Base-by-base conservation (phyloP, 495 filamentous ascomycete species). In the Trichocladium antarcticum region DNA sequence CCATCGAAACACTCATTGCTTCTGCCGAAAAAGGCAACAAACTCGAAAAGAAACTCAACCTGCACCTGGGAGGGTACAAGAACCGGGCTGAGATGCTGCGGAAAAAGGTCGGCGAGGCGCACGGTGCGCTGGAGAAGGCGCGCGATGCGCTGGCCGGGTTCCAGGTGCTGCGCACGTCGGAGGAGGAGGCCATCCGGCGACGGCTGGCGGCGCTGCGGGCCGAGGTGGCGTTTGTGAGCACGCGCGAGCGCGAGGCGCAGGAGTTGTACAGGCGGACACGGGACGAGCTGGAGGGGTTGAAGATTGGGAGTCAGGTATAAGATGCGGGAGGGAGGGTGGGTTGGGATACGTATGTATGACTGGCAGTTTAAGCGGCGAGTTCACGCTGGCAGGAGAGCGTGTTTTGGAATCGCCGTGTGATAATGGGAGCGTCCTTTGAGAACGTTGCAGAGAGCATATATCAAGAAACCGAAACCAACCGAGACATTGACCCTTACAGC, bases 21-120 rank as follows among this genome's bases (percentile, higher is more conserved):
- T 80, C 80, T 0, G 90, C 90, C 5, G 80, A 87, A 50, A 76
- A 79, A 43, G 85, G 82, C 40, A 87, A 86, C 57, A 92, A 88
- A 62, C 69, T 89, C 10, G 89, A 98, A 64, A 95, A 95, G 72
- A 96, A 95, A 69, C 78, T 98, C n/a, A 75, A 76, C 6, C 67
- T 93, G 39, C 81, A 90, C 54, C 79, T 89, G 0, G 89, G 90
- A 22, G 92, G 92, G 42, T 98, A 98, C 65, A 83, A 88, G 62
- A 80, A 86, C 53, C 86, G 92, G 24, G 81, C 86, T 16, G 88
- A 87, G 59, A 80, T 74, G 49, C 74, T 98, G 10, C 81, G 83
- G 22, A 72, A 77, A 50, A 96, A 96, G 68, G 85, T 89, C 46
- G 59, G 74, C 22, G 89, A 95, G 56, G 88, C 88, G 21, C 75